These are phyloP conservation scores for Penicillium concentricum DNA, from an alignment of 2,329 filamentous ascomycete species.

Conservation along the genomic window DNA sequence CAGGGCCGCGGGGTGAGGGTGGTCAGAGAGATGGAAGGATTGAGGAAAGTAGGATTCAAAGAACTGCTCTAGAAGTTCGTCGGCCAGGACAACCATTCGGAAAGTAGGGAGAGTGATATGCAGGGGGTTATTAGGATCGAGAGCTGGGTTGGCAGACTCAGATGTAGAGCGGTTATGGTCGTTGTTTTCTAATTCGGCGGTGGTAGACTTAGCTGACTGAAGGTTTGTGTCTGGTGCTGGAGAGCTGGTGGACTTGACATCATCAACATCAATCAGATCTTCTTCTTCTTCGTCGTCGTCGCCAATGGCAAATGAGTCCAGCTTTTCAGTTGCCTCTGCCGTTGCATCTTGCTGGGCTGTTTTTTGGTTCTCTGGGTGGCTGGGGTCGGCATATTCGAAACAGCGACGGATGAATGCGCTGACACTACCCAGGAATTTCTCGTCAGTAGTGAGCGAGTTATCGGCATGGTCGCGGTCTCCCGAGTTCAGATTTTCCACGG, in stretches of 20 bases:
- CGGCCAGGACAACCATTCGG: conserved; percentile 95
- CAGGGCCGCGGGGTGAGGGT: conserved; percentile 48
- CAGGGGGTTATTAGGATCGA: conserved; percentile 89
- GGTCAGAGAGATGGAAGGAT: conserved; percentile 83
- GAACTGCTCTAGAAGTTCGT: conserved; percentile 93
- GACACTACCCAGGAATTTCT: conserved; percentile 87
- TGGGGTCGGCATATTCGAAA: conserved; percentile 97
- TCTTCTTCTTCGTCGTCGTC: conserved; percentile 62
- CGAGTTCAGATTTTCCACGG: conserved; percentile 53
- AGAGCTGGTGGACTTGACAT: conserved; percentile 27
- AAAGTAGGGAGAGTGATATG: conserved; percentile 97
- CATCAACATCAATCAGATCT: conserved; percentile 42
- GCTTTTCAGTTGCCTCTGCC: conserved; percentile 36
- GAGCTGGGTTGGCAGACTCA: conserved; percentile 79
- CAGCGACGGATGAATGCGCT: conserved; percentile 94
- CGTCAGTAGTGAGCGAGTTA: conserved; percentile 65
- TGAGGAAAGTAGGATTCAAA: conserved; percentile 94
- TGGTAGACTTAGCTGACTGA: conserved; percentile 7
- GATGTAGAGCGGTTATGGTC: conserved; percentile 60
- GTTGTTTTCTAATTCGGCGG: conserved; percentile 7
- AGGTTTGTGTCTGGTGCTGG: conserved; percentile 19
- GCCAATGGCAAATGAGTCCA: conserved; percentile 70
- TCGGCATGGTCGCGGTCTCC: conserved; percentile 36
- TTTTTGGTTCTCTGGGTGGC: conserved; percentile 65
- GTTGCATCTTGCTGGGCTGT: conserved; percentile 30